Evolutionary conservation across 2,329 filamentous ascomycete species (phyloP).

Genomic region (Fusarium metavorans): DNA sequence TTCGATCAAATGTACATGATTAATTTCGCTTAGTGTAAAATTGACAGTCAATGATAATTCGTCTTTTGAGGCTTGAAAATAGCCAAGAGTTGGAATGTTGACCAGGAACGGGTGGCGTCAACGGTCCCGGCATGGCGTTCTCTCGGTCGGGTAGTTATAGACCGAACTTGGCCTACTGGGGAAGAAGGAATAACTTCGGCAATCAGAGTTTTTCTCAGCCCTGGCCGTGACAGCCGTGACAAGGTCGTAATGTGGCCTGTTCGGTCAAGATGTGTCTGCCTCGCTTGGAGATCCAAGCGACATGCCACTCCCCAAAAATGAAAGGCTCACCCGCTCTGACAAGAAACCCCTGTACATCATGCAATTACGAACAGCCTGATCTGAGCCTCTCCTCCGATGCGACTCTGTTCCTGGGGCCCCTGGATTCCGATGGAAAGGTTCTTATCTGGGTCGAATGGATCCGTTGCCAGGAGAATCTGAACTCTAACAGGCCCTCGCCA

Average conservation of each 20-base stretch:
- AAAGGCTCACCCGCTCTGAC: not conserved
- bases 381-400: not conserved
- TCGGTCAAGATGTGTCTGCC: not conserved
- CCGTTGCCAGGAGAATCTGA: not conserved
- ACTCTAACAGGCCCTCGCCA: not conserved
- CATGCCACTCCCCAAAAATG: not conserved
- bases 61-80: not conserved
- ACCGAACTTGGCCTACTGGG: not conserved
- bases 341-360: not conserved
- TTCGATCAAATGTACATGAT: not conserved
- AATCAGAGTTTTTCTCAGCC: not conserved
- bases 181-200: not conserved
- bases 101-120: not conserved
- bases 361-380: not conserved
- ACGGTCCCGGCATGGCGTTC: not conserved
- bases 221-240: not conserved
- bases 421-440: not conserved
- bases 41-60: not conserved
- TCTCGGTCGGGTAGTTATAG: not conserved
- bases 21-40: not conserved
- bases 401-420: not conserved
- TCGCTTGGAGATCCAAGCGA: not conserved
- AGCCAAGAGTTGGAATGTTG: not conserved
- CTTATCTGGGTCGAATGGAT: not conserved
- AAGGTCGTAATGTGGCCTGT: not conserved